Base-by-base conservation (phyloP, 169 alveolate genomes). In the Cryptosporidium baileyi region DNA sequence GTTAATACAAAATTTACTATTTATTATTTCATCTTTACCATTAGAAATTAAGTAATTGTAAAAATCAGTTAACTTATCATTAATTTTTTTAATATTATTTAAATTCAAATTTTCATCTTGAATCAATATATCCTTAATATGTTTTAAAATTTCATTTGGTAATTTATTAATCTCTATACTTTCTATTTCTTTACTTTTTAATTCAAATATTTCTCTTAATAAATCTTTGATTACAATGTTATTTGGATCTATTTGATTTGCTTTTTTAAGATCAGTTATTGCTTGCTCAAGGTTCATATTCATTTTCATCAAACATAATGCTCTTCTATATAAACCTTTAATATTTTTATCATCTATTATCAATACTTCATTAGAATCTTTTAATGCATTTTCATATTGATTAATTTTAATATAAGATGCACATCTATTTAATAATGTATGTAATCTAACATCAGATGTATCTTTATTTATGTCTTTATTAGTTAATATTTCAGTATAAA, bases 241-340 rank as follows among this genome's bases (percentile, higher is more conserved):
- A 3, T 67, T n/a, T 28, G 26, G 26, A 28, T 67, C 82, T 30
- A 67, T 67, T 0, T 30, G 15, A 7, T 45, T 24, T 24, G 63
- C 63, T 45, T 44, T 47, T 51, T 67, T 67, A 22, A 67, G 47
- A 44, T 67, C 82, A 2, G 28, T 49, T 19, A 67, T 67, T 2
- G 82, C 82, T 5, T 26, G 28, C 15, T 24, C 19, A 4, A 30
- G 13, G 24, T 61, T 3, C 19, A 28, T 24, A 15, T 15, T 28
- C 30, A 49, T 5, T 8, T 67, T 51, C 26, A 28, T 22, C 24
- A 67, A 30, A 32, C 82, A 67, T 19, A 40, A 45, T 9, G 82
- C 82, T 67, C 62, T 67, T 47, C 82, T 45, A 17, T 30, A 67
- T 32, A 67, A 0, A 9, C 61, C 82, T 28, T 67, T 67, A 5